Evolutionary conservation across 2,329 filamentous ascomycete species (phyloP).

Genomic region (Colletotrichum tofieldiae): DNA sequence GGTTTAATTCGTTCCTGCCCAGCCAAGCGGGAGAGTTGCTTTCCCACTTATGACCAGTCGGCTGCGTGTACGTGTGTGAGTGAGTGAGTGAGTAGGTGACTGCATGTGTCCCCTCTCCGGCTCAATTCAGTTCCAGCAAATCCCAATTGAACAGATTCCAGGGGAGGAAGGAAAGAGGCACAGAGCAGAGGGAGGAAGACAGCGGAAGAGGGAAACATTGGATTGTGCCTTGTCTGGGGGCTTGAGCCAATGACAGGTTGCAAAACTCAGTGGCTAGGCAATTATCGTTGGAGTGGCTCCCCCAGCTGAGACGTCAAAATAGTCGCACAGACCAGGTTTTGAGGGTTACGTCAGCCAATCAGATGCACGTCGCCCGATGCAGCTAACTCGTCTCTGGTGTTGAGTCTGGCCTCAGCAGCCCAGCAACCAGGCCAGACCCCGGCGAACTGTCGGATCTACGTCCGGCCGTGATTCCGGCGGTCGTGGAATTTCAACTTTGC

Average conservation of each 20-base stretch:
- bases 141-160: conserved; percentile 11
- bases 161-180: conserved; percentile 9
- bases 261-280: conserved; percentile 27
- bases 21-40: neutral
- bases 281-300: conserved; percentile 31
- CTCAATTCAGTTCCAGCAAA: conserved; percentile 10
- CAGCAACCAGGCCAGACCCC: conserved; percentile 2
- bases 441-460: neutral
- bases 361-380: neutral
- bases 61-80: neutral
- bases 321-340: conserved; percentile 37
- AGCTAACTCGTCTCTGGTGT: neutral
- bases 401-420: conserved; percentile 6
- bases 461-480: conserved; percentile 2
- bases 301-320: conserved; percentile 42
- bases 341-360: conserved; percentile 20
- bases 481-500: conserved; percentile 36
- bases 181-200: conserved; percentile 18
- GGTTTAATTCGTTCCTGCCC: conserved; percentile 20
- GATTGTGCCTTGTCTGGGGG: conserved; percentile 22
- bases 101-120: conserved; percentile 2
- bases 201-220: conserved; percentile 37
- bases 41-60: neutral
- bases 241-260: conserved; percentile 17
- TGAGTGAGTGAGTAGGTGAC: neutral